Evolutionary conservation across 2,329 filamentous ascomycete genomes (phyloP).

Genomic region (Cladophialophora immunda): DNA sequence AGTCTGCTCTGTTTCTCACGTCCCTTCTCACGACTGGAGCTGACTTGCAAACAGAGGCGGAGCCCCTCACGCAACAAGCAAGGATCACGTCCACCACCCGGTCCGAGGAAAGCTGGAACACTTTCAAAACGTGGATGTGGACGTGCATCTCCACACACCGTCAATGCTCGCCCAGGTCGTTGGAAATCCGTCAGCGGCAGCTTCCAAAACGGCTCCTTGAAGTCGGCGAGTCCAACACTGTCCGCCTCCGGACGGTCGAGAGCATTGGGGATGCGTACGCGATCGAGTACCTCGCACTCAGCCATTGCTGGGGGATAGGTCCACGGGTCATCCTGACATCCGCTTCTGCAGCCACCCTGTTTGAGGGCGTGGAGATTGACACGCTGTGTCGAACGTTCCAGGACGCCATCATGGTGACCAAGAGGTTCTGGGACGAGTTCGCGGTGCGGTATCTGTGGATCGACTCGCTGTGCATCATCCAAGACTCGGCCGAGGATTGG

Average conservation of each 20-base stretch:
- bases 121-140: conserved; percentile 10
- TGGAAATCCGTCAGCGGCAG: not conserved
- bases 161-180: conserved; percentile 1
- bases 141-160: conserved; percentile 7
- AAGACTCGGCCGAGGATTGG: conserved; percentile 40
- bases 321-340: conserved; percentile 4
- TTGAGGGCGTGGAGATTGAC: conserved; percentile 22
- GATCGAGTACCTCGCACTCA: conserved; percentile 21
- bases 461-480: conserved; percentile 42
- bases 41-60: not conserved
- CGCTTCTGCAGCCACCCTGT: not conserved
- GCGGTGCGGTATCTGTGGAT: conserved; percentile 42
- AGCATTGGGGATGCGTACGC: conserved; percentile 2
- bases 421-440: conserved; percentile 23
- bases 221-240: not conserved
- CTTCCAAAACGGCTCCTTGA: conserved; percentile 7
- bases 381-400: conserved; percentile 38
- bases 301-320: conserved; percentile 7
- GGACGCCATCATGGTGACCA: conserved; percentile 38
- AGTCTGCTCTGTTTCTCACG: not conserved
- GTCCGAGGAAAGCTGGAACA: conserved; percentile 11
- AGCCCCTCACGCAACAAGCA: not conserved
- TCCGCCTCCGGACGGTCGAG: conserved; percentile 6
- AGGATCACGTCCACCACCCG: not conserved
- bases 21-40: not conserved